A percentile compares a stretch with the other conserved stretches of the same genome.
Evolutionary conservation across 2,329 filamentous ascomycete species (phyloP).

Genomic region (Tolypocladium tropicale): DNA sequence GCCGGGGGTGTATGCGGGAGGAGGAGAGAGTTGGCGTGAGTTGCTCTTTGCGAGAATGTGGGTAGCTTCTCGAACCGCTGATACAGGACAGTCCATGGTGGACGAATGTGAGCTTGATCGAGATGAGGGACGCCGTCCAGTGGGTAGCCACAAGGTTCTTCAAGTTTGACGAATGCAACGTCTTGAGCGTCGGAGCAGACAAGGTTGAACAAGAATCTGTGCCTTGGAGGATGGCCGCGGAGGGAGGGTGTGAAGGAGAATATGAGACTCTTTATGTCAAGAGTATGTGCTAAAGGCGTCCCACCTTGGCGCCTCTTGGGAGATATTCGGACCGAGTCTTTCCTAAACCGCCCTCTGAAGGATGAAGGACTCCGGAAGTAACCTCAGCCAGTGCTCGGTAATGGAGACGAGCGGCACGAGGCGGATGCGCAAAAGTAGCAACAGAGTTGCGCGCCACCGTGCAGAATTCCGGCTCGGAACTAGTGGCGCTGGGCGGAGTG

Average conservation of each 20-base stretch:
- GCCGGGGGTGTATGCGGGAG: constrained; percentile 19
- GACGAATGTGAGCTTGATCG: no score
- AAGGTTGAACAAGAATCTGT: neutral
- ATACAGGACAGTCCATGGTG: neutral
- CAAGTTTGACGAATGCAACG: neutral
- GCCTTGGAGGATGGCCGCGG: neutral
- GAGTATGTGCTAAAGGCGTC: neutral
- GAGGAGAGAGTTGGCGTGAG: constrained; percentile 8
- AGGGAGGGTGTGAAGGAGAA: neutral
- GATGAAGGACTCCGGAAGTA: neutral
- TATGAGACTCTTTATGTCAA: neutral
- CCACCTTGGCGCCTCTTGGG: neutral
- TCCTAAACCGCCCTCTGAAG: neutral
- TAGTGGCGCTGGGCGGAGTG: neutral
- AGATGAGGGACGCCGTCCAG: neutral
- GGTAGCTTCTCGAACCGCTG: neutral
- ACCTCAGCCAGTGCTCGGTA: neutral
- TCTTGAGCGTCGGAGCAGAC: no score
- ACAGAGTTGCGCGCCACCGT: neutral
- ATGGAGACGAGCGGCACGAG: neutral
- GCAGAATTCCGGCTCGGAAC: neutral
- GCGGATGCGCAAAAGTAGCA: neutral
- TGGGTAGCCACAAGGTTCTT: neutral
- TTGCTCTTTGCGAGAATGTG: neutral
- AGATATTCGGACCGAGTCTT: neutral